Evolutionary conservation across 2,329 filamentous ascomycete species (phyloP).

Genomic region (Beauveria sp.): DNA sequence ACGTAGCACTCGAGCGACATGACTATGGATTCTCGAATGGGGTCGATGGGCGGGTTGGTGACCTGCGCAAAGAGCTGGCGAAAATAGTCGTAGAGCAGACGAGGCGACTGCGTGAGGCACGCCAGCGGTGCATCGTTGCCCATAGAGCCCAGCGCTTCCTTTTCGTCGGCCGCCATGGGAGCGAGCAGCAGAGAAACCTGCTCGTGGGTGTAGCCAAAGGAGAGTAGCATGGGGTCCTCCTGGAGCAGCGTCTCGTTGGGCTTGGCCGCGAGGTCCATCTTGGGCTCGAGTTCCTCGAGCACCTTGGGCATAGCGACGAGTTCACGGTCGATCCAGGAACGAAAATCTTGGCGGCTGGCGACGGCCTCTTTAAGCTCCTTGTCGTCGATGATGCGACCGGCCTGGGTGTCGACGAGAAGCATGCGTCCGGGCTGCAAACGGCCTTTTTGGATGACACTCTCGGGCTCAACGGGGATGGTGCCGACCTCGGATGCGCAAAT

Average conservation of each 20-base stretch:
- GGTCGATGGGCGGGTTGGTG: slow-evolving; percentile 95
- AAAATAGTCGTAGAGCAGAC: slow-evolving; percentile 93
- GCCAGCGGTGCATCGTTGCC: slow-evolving; percentile 92
- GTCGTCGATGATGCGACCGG: slow-evolving; percentile 89
- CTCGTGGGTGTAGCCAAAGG: slow-evolving; percentile 92
- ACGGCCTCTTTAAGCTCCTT: slow-evolving; percentile 85
- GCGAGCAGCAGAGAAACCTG: slow-evolving; percentile 87
- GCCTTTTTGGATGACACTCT: slow-evolving; percentile 85
- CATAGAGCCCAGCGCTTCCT: slow-evolving; percentile 96
- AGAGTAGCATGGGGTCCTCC: slow-evolving; percentile 73
- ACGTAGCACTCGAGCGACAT: slow-evolving; percentile 98
- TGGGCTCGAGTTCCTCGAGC: slow-evolving; percentile 52
- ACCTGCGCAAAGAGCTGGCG: slow-evolving; percentile 95
- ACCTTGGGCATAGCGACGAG: slow-evolving; percentile 75
- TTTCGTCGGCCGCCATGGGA: slow-evolving; percentile 95
- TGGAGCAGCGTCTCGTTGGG: slow-evolving; percentile 67
- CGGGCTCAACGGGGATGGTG: slow-evolving; percentile 84
- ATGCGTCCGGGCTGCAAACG: slow-evolving; percentile 91
- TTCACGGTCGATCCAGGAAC: slow-evolving; percentile 78
- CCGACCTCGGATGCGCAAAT: slow-evolving; percentile 96
- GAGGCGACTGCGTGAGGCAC: slow-evolving; percentile 81
- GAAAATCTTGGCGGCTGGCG: slow-evolving; percentile 79
- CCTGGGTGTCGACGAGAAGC: slow-evolving; percentile 86
- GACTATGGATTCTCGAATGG: slow-evolving; percentile 93
- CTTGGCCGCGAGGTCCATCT: slow-evolving; percentile 57